Conservation (phyloP, 441 rosid genomes). For the Populus hybrid region DNA sequence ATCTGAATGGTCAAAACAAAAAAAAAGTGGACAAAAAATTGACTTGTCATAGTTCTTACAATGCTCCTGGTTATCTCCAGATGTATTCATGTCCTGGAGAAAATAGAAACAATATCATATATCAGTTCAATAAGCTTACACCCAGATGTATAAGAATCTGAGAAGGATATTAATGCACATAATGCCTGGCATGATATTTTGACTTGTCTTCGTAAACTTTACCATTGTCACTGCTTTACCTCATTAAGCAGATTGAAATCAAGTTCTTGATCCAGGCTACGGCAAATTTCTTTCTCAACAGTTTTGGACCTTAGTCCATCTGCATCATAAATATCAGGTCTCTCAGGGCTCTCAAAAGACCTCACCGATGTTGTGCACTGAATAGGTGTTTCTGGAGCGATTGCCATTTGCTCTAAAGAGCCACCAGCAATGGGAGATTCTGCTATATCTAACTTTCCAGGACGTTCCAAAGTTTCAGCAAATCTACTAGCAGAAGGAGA, state of each 20-base stretch:
- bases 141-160: not conserved
- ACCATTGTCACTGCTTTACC: conserved; percentile 32
- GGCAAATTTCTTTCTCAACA: conserved; percentile 26
- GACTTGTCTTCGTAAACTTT: not conserved
- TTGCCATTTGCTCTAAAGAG: conserved; percentile 35
- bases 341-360: conserved; percentile 45
- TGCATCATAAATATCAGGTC: conserved; percentile 27
- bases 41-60: conserved; percentile 33
- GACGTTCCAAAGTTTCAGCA: conserved; percentile 23
- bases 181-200: not conserved
- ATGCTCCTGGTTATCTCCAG: conserved; percentile 36
- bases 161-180: not conserved
- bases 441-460: conserved; percentile 25
- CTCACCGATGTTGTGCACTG: conserved; percentile 37
- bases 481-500: conserved; percentile 10
- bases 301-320: conserved; percentile 24
- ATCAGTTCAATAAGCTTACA: not conserved
- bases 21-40: not conserved
- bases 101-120: conserved; percentile 14
- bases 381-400: conserved; percentile 77
- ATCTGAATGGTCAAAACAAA: not conserved
- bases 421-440: conserved; percentile 23
- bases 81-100: conserved; percentile 40
- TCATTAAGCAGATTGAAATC: conserved; percentile 41
- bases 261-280: conserved; percentile 37